A percentile compares a stretch with the other conserved stretches of the same genome.
Conservation (phyloP, 2,329 filamentous ascomycete genomes). For the Colletotrichum plurivorum region DNA sequence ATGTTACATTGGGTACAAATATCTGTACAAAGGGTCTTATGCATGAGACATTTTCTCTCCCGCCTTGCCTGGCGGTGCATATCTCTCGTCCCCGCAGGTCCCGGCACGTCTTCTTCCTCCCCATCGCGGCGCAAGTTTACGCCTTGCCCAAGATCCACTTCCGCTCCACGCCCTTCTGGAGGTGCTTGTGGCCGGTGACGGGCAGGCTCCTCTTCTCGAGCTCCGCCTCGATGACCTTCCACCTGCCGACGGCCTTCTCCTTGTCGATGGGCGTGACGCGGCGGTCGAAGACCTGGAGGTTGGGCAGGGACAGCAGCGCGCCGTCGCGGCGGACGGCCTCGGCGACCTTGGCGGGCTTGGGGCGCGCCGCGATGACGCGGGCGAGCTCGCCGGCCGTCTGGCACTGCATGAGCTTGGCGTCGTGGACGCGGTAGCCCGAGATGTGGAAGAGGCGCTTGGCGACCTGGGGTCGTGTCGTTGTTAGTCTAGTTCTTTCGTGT, state of each 20-base stretch:
- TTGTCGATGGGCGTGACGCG: constrained; percentile 80
- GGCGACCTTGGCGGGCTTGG: constrained; percentile 74
- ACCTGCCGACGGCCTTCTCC: constrained; percentile 79
- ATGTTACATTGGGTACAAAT: constrained; percentile 43
- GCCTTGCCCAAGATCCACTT: constrained; percentile 58
- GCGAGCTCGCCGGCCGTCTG: constrained; percentile 69
- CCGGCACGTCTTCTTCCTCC: too few species aligned
- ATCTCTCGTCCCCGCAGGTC: too few species aligned
- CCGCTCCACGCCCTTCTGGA: constrained; percentile 58
- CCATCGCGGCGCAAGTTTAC: constrained; percentile 41
- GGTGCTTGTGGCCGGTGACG: constrained; percentile 61
- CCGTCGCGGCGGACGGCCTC: constrained; percentile 67
- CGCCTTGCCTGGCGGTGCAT: not conserved
- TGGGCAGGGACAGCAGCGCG: constrained; percentile 69
- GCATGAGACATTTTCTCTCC: constrained; percentile 26
- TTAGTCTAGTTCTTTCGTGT: too few species aligned
- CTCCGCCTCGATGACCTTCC: constrained; percentile 84
- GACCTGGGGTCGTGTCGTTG: constrained; percentile 67
- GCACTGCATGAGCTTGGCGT: constrained; percentile 74
- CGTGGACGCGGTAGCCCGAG: constrained; percentile 82
- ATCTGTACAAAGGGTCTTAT: constrained; percentile 41
- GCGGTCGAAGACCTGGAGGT: constrained; percentile 77
- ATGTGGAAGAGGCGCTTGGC: constrained; percentile 86
- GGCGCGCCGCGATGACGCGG: constrained; percentile 64
- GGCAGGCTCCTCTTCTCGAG: constrained; percentile 74